phyloP scores from a whole-genome alignment of 495 filamentous ascomycete genomes.

The Durotheca rogersii region DNA sequence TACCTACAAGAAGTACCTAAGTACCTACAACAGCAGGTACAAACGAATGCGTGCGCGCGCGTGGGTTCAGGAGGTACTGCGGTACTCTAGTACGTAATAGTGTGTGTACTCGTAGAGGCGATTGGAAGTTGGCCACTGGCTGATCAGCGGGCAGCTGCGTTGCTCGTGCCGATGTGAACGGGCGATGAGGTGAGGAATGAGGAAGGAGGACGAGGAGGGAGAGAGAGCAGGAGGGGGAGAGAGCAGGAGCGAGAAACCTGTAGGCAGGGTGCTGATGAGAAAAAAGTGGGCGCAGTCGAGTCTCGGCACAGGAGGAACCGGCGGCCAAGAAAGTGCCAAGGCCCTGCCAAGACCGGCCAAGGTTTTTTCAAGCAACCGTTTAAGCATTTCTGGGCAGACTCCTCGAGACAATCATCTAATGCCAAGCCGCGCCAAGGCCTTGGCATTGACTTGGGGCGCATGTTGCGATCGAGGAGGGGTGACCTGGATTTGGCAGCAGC shows the following conservation, averaged over 20 bases:
- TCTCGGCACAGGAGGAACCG: conserved; percentile 37
- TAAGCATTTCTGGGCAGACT: conserved; percentile 31
- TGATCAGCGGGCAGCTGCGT: no score
- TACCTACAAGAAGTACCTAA: no score
- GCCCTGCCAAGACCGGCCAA: background rate
- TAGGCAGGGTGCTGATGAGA: conserved; percentile 17
- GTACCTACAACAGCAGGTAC: no score
- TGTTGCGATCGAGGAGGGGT: conserved; percentile 31
- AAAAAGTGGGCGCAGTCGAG: conserved; percentile 36
- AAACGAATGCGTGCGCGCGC: background rate
- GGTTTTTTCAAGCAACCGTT: conserved; percentile 13
- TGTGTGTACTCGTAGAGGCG: no score
- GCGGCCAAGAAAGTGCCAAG: conserved; percentile 25
- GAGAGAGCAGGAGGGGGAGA: no score
- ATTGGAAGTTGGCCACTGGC: no score
- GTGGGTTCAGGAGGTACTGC: conserved; percentile 6
- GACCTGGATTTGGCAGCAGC: conserved; percentile 22
- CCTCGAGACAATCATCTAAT: conserved; percentile 40
- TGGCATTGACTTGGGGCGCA: conserved; percentile 32
- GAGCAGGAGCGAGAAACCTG: conserved; percentile 11
- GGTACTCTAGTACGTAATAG: conserved; percentile 24
- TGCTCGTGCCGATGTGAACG: no score
- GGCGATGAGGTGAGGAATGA: background rate
- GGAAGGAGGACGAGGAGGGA: conserved; percentile 4
- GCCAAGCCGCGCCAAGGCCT: conserved; percentile 44